Evolutionary conservation across 2,329 filamentous ascomycete species (phyloP), one percentile per base, ranked within the genome.

Genomic region (Teratosphaeria nubilosa): DNA sequence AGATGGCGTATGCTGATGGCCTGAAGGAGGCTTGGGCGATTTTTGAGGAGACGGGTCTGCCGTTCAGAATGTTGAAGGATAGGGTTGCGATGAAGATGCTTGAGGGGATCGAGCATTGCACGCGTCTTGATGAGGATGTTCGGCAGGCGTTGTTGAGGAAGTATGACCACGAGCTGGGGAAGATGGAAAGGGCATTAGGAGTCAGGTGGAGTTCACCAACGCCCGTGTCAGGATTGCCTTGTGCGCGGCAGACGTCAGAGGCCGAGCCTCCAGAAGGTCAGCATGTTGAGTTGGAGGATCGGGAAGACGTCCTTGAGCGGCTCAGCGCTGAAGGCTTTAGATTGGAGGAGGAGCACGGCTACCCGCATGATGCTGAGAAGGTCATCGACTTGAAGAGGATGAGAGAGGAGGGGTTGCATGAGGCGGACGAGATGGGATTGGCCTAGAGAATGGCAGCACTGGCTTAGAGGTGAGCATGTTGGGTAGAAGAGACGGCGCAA

Each of bases 121-220:
- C 59, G 3, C 22, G 60, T 3, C 68, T 62, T 63, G 57, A 65
- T 41, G 64, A 70, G n/a, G 59, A 62, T 7, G 58, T 71, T 13
- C 60, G 60, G 4, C 41, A 61, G 2, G 68, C 61, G 22, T 59
- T 72, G 62, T 32, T 69, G 27, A 41, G 60, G 24, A 70, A 70
- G 30, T 71, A 68, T 25, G 68, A 67, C 9, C 51, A 41, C 6
- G 70, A 72, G n/a, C 37, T 73, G 24, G 27, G 31, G 0, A 62
- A 62, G 41, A 70, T 72, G 16, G 71, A 73, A 56, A 41, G 57
- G 10, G 69, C 68, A 0, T 57, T 73, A 25, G 68, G 69, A 1
- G 63, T 73, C 5, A 56, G 56, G 11, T 73, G 70, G 70, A 54
- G 62, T 30, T 41, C 63, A 24, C 58, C 56, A 20, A 11, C n/a